Conservation (phyloP, 768 basidiomycete species). For the Pilatotrama ljubarskyi region DNA sequence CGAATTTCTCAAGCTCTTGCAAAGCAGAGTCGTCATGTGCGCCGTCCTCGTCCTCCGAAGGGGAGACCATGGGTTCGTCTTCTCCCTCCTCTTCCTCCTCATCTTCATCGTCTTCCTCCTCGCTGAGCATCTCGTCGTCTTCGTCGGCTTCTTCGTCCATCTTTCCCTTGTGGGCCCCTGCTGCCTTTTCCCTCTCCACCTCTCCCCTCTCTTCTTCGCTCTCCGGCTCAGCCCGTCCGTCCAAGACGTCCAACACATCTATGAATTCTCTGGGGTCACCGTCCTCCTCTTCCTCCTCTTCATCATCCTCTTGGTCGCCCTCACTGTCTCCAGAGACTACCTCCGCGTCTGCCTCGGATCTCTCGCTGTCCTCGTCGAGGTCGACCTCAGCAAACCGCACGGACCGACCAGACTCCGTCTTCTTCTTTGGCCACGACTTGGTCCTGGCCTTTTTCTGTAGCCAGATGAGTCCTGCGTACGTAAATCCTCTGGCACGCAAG, state of each 20-base stretch:
- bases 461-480: neutral
- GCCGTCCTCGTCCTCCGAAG: conserved; percentile 43
- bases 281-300: conserved; percentile 38
- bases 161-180: conserved; percentile 13
- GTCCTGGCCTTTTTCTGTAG: conserved; percentile 24
- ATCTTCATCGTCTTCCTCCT: conserved; percentile 29
- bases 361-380: conserved; percentile 55
- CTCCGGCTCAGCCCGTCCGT: conserved; percentile 55
- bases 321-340: conserved; percentile 42
- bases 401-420: conserved; percentile 5
- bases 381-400: conserved; percentile 59
- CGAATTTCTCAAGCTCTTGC: conserved; percentile 69
- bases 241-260: conserved; percentile 65
- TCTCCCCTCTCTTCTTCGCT: conserved; percentile 38
- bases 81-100: conserved; percentile 43
- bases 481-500: conserved; percentile 1
- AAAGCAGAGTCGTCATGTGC: conserved; percentile 60
- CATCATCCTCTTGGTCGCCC: conserved; percentile 36
- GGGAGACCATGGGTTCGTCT: conserved; percentile 33
- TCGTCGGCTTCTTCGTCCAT: conserved; percentile 38
- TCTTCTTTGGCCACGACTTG: conserved; percentile 30
- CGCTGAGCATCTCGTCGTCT: conserved; percentile 33
- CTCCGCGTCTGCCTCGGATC: conserved; percentile 41
- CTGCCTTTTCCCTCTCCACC: conserved; percentile 35
- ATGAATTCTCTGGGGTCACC: conserved; percentile 56